Evolutionary conservation across 1,284 basidiomycete species (phyloP), one percentile per base, ranked within the genome.

Genomic region (Rhodotorula sp.): DNA sequence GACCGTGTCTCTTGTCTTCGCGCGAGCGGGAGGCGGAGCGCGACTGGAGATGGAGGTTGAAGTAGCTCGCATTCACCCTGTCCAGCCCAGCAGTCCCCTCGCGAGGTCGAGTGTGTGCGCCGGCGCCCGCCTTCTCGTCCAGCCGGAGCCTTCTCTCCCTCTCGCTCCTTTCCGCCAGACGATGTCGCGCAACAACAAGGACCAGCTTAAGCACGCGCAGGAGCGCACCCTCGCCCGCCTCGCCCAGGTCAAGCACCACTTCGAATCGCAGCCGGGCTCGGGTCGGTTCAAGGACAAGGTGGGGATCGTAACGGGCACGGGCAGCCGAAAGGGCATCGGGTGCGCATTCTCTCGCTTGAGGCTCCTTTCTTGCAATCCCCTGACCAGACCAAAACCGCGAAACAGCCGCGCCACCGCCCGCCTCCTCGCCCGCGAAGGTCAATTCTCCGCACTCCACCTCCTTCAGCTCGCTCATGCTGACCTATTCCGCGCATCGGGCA

Each of bases 241-340:
- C 54, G 82, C 87, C 64, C 85, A 86, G 77, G 88, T 94, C 68
- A 88, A 89, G 79, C 84, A 86, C 0, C 92, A 94, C 73, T 84
- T 94, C 36, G 81, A 85, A 63, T 83, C 81, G 29, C 78, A 86
- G 44, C 85, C 88, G 44, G 85, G 89, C 50, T 83, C 84, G 54
- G 84, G 82, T 29, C 86, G 88, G 74, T 85, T 96, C 75, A 85
- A 85, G 78, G 88, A 86, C 75, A 96, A 94, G 82, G 91, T 95
- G n/a, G 92, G 90, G 79, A 86, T 97, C 75, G 87, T 97, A 74
- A 97, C 94, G 0, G 94, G 94, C 32, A 91, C 90, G 37, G 89
- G 89, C 37, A 92, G 91, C 29, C 79, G 90, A 75, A 89, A 89
- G 79, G 92, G 92, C 37, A 94, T 95, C 74, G 92, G 92, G 91